phyloP scores from a whole-genome alignment of 2,329 filamentous ascomycete genomes.

The Hypoxylon sp. region DNA sequence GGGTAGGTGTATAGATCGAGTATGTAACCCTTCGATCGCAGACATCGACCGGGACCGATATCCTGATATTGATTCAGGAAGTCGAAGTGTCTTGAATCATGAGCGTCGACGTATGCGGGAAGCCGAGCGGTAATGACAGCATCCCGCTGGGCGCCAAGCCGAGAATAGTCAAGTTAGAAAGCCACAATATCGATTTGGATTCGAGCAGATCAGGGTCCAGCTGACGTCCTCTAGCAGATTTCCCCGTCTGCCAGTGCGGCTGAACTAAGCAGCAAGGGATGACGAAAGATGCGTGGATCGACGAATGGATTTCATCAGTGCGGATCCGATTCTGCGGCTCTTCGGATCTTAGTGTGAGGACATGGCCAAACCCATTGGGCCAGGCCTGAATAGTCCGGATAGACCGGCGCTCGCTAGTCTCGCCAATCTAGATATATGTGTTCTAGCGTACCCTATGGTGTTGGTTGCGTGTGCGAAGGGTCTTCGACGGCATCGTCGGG shows the following conservation, averaged over 20 bases:
- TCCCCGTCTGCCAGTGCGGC: constrained; percentile 29
- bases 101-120: constrained; percentile 3
- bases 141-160: constrained; percentile 21
- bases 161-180: constrained; percentile 17
- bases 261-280: constrained; percentile 25
- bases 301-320: constrained; percentile 27
- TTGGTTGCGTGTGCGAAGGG: constrained; percentile 4
- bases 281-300: constrained; percentile 25
- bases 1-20: constrained; percentile 1
- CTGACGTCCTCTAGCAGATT: constrained; percentile 22
- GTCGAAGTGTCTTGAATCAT: constrained; percentile 20
- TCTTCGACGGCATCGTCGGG: constrained; percentile 30
- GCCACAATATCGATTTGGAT: constrained; percentile 5
- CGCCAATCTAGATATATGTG: constrained; percentile 15
- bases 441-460: constrained; percentile 6
- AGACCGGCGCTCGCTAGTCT: constrained; percentile 22
- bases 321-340: constrained; percentile 27
- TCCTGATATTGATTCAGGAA: neutral
- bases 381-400: constrained; percentile 17
- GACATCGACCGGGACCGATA: neutral
- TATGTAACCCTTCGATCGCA: constrained; percentile 12
- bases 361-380: constrained; percentile 7
- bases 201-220: constrained; percentile 23
- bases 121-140: constrained; percentile 25
- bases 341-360: constrained; percentile 15